Percentiles rank a stretch among this genome's conserved stretches.
Conservation (phyloP, 257 asterid species). For the Mitragyna speciosa region DNA sequence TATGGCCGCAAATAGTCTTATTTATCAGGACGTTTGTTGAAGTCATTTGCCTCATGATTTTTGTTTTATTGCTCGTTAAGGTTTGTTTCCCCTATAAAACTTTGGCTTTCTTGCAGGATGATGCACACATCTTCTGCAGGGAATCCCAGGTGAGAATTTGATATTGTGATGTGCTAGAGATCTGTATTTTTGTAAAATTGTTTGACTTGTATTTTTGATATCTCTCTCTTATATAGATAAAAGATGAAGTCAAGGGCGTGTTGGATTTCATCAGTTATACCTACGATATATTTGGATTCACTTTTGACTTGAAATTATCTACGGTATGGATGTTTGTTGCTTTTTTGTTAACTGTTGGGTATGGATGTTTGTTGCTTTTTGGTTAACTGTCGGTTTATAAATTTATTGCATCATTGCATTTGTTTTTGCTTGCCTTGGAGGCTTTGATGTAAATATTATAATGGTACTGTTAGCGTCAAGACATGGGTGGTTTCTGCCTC, state of each 20-base stretch:
- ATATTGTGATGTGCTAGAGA: constrained; percentile 11
- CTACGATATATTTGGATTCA: constrained; percentile 84
- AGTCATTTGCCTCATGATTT: not conserved
- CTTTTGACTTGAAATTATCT: constrained; percentile 88
- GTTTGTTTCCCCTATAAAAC: constrained; percentile 24
- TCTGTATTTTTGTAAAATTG: constrained; percentile 1
- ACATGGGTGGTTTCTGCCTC: not conserved
- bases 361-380: constrained; percentile 29
- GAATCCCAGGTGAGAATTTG: constrained; percentile 74
- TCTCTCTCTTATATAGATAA: constrained; percentile 48
- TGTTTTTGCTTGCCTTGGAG: not conserved
- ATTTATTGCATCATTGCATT: not conserved
- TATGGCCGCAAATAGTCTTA: not conserved
- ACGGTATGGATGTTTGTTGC: constrained; percentile 56
- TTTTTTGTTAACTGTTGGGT: constrained; percentile 26
- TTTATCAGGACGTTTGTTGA: not conserved
- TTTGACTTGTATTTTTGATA: constrained; percentile 26
- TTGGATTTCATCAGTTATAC: constrained; percentile 74
- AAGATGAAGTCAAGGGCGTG: constrained; percentile 93
- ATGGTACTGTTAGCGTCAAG: not conserved
- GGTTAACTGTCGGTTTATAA: too few relatives aligned
- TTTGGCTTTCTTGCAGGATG: constrained; percentile 67
- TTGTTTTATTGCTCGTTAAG: constrained; percentile 26
- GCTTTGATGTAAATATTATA: not conserved
- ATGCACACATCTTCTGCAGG: constrained; percentile 98